A percentile compares a stretch with the other conserved stretches of the same genome.
These are phyloP conservation scores for Nyctanthes arbortristis DNA, from an alignment of 257 asterid species.

Conservation along the genomic window DNA sequence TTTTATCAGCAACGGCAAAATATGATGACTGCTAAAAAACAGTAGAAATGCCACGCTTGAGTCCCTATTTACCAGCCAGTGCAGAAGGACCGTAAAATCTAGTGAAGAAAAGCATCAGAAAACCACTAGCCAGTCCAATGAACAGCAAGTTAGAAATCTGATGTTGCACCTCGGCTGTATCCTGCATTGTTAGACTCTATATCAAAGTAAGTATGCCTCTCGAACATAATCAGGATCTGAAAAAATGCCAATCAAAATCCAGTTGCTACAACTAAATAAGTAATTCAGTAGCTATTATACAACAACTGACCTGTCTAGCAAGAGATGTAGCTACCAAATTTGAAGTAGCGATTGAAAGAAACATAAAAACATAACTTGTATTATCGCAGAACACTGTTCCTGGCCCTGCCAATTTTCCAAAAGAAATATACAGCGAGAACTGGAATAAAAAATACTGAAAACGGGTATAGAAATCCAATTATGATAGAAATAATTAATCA, in stretches of 20 bases:
- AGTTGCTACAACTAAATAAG: neutral
- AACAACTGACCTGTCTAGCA: slow-evolving; percentile 65
- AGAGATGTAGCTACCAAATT: slow-evolving; percentile 94
- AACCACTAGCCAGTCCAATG: slow-evolving; percentile 81
- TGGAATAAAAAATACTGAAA: neutral
- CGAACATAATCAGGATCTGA: neutral
- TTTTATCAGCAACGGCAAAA: slow-evolving; percentile 22
- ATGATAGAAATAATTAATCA: neutral
- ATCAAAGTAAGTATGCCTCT: neutral
- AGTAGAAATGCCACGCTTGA: neutral
- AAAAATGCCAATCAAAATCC: neutral
- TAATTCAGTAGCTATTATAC: neutral
- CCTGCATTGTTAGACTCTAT: slow-evolving; percentile 47
- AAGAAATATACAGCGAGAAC: neutral
- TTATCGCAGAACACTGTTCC: slow-evolving; percentile 92
- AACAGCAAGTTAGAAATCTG: slow-evolving; percentile 82
- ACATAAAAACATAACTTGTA: slow-evolving; percentile 85
- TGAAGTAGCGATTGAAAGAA: slow-evolving; percentile 94
- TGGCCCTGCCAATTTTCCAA: slow-evolving; percentile 63
- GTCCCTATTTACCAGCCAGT: slow-evolving; percentile 54
- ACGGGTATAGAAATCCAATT: neutral
- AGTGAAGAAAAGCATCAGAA: slow-evolving; percentile 73
- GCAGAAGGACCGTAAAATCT: slow-evolving; percentile 76
- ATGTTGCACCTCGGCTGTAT: slow-evolving; percentile 81
- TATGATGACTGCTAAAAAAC: neutral